Evolutionary conservation across 371 early-diverging fungal species (phyloP).

Genomic region (Circinella minor): DNA sequence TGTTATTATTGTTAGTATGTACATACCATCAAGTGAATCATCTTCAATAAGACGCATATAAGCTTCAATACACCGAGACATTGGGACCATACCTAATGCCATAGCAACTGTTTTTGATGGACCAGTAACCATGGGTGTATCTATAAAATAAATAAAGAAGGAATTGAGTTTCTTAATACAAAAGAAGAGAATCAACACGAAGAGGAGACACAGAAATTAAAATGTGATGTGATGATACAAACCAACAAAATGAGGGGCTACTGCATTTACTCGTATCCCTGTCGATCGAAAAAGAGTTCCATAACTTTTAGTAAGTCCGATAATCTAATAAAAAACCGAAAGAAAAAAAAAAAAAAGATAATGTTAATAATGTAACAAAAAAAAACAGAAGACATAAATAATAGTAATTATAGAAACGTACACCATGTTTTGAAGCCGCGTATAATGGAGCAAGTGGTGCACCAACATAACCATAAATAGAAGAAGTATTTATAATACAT

Average conservation of each 20-base stretch:
- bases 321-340: slow-evolving; percentile 36
- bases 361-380: no score
- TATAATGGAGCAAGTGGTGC: slow-evolving; percentile 74
- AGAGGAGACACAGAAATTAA: no score
- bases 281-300: slow-evolving; percentile 46
- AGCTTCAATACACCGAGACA: slow-evolving; percentile 29
- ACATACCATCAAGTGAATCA: slow-evolving; percentile 31
- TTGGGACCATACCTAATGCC: slow-evolving; percentile 31
- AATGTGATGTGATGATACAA: slow-evolving; percentile 13
- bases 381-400: no score
- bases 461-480: slow-evolving; percentile 77
- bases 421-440: slow-evolving; percentile 81
- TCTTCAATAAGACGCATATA: slow-evolving; percentile 33
- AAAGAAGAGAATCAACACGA: no score
- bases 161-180: no score
- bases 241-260: slow-evolving; percentile 80
- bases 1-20: not conserved
- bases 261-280: slow-evolving; percentile 73
- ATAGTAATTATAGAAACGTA: slow-evolving; percentile 25
- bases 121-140: slow-evolving; percentile 36
- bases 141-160: slow-evolving; percentile 14
- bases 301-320: slow-evolving; percentile 66
- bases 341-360: no score
- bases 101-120: slow-evolving; percentile 16
- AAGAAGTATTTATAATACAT: slow-evolving; percentile 80